Percentiles rank a stretch among this genome's conserved stretches.
Conservation (phyloP, 345 rosid species). For the Eucalyptus sp. region DNA sequence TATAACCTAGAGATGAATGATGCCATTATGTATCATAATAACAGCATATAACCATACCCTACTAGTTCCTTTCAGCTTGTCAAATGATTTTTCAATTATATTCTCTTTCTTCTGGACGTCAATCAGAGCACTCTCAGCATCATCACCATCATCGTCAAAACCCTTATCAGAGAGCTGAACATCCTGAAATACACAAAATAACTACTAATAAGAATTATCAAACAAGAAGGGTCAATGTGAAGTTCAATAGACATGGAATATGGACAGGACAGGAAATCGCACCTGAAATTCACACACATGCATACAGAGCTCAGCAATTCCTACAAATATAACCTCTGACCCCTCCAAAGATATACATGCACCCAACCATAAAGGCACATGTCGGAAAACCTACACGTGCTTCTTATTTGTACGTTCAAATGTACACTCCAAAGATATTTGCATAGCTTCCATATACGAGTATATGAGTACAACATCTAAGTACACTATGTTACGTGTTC, state of each 20-base stretch:
- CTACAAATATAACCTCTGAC: background rate
- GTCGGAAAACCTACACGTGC: background rate
- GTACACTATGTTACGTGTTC: background rate
- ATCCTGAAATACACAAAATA: slow-evolving; percentile 24
- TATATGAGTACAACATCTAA: background rate
- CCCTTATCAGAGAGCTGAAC: slow-evolving; percentile 15
- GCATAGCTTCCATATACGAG: background rate
- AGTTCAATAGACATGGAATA: background rate
- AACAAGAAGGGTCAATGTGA: background rate
- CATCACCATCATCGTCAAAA: slow-evolving; percentile 12
- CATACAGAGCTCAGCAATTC: background rate
- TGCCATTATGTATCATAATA: background rate
- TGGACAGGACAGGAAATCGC: background rate
- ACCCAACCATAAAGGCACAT: background rate
- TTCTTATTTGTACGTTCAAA: background rate
- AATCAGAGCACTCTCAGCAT: slow-evolving; percentile 29
- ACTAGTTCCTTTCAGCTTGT: slow-evolving; percentile 70
- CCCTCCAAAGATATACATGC: background rate
- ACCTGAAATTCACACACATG: background rate
- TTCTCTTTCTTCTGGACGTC: slow-evolving; percentile 49
- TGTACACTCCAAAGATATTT: background rate
- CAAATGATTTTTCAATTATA: slow-evolving; percentile 65
- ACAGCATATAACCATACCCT: slow-evolving; percentile 32
- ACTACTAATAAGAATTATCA: background rate
- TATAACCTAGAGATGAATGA: background rate